Percentiles rank a stretch among this genome's conserved stretches.
These are phyloP conservation scores for Eucalyptus viminalis DNA, from an alignment of 345 rosid genomes.

Conservation along the genomic window DNA sequence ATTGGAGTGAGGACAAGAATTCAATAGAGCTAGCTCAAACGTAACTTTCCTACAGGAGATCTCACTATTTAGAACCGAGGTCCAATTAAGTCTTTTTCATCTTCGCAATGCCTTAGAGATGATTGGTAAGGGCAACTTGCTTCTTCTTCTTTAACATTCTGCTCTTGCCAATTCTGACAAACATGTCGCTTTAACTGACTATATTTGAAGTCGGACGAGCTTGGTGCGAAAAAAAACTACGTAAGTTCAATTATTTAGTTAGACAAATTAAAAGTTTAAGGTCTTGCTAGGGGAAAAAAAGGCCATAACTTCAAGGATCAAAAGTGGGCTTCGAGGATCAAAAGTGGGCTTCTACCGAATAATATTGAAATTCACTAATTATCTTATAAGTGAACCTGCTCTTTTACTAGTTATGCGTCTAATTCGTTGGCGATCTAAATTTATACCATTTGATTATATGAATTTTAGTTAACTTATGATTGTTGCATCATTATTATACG, in stretches of 20 bases:
- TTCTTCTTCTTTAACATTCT: neutral
- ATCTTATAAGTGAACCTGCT: neutral
- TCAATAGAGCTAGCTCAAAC: neutral
- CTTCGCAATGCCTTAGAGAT: neutral
- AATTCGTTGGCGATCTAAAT: neutral
- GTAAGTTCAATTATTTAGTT: neutral
- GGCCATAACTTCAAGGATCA: neutral
- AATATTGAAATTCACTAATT: neutral
- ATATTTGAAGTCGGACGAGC: neutral
- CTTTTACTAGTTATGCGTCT: neutral
- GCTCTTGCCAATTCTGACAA: neutral
- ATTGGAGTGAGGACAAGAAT: neutral
- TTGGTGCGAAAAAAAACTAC: neutral
- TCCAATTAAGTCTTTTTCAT: neutral
- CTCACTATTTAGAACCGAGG: neutral
- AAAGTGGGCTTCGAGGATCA: neutral
- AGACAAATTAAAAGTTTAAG: neutral
- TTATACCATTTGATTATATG: neutral
- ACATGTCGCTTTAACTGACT: neutral
- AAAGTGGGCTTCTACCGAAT: neutral
- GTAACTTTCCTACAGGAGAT: neutral
- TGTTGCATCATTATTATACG: neutral
- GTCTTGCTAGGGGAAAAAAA: neutral
- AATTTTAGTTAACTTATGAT: neutral
- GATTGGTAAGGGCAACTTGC: neutral